Evolutionary conservation across 768 basidiomycete genomes (phyloP).

Genomic region (Austroboletus eburneus): DNA sequence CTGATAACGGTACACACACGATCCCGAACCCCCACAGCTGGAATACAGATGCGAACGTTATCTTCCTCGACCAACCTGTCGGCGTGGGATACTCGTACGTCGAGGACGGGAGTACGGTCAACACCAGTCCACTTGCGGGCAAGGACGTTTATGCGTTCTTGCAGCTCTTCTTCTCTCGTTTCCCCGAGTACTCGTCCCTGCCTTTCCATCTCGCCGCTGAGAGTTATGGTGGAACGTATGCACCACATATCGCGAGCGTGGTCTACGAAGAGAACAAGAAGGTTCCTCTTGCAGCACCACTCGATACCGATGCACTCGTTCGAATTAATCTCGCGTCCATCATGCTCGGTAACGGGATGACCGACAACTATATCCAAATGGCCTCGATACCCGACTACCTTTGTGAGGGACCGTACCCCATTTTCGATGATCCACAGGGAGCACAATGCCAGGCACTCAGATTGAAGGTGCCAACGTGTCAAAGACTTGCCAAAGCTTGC

Average conservation of each 20-base stretch:
- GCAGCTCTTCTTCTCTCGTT: conserved; percentile 74
- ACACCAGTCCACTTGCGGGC: conserved; percentile 80
- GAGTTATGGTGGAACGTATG: conserved; percentile 76
- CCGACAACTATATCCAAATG: conserved; percentile 81
- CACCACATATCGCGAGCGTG: conserved; percentile 79
- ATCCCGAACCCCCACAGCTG: conserved; percentile 78
- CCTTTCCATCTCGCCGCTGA: conserved; percentile 82
- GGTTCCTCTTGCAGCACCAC: conserved; percentile 40
- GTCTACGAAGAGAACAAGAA: conserved; percentile 78
- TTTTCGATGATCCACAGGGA: conserved; percentile 68
- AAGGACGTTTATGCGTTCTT: conserved; percentile 88
- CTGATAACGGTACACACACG: conserved; percentile 64
- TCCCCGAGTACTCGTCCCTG: conserved; percentile 62
- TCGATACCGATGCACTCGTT: conserved; percentile 43
- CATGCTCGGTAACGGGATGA: conserved; percentile 84
- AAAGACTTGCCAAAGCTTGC: conserved; percentile 68
- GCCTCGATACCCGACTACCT: conserved; percentile 77
- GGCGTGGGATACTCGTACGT: conserved; percentile 90
- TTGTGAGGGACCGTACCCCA: conserved; percentile 77
- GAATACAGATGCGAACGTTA: conserved; percentile 66
- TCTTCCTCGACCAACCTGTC: conserved; percentile 71
- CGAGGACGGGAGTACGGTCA: conserved; percentile 67
- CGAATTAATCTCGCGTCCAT: conserved; percentile 80
- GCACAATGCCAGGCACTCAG: conserved; percentile 62
- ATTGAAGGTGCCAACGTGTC: conserved; percentile 67